phyloP scores from a whole-genome alignment of 176 grass and related monocot species.

The Avena atlantica region DNA sequence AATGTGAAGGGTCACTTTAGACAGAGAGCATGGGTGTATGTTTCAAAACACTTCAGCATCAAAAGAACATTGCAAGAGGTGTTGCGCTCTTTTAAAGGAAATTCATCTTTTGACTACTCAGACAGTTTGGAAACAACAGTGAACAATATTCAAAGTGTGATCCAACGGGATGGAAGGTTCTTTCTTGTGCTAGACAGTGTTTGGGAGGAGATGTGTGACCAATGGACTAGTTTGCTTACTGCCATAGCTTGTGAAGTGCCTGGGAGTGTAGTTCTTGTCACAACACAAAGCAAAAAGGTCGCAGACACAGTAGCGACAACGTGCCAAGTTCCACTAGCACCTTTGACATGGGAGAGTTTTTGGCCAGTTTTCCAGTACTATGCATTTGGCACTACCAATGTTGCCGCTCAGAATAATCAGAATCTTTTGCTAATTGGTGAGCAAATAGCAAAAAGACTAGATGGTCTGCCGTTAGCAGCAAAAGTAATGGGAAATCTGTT shows the following conservation, averaged over 20 bases:
- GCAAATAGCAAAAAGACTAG: constrained; percentile 2
- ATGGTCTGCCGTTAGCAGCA: not conserved
- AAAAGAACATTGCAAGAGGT: not conserved
- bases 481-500: constrained; percentile 24
- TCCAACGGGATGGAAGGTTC: not conserved
- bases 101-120: not conserved
- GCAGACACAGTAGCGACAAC: not conserved
- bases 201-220: constrained; percentile 3
- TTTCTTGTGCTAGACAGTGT: constrained; percentile 2
- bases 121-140: not conserved
- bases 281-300: not conserved
- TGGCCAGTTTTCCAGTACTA: not conserved
- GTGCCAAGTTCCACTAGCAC: not conserved
- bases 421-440: not conserved
- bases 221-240: not conserved
- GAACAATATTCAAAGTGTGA: not conserved
- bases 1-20: not conserved
- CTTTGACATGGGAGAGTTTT: constrained; percentile 15
- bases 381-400: not conserved
- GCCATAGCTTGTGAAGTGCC: not conserved
- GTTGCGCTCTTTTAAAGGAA: not conserved
- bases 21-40: not conserved
- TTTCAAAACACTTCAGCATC: not conserved
- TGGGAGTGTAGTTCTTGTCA: not conserved
- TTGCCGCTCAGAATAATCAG: not conserved